Percentiles rank a stretch among this genome's conserved stretches.
Evolutionary conservation across 2,329 filamentous ascomycete genomes (phyloP).

Genomic region (Penicillium griseofulvum): DNA sequence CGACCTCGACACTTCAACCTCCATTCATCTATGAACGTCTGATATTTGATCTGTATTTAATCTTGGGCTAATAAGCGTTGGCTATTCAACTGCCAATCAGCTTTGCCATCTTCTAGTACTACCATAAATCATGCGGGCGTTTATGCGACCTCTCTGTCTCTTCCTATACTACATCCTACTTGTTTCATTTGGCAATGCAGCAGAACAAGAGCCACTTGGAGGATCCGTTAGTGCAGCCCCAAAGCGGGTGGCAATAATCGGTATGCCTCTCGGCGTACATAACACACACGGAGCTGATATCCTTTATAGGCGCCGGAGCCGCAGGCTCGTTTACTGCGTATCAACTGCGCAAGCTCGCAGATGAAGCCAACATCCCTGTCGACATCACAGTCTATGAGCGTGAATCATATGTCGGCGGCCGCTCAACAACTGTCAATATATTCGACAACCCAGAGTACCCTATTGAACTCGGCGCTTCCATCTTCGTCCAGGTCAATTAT

Average conservation of each 20-base stretch:
- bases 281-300: not conserved
- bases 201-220: conserved; percentile 26
- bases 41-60: not conserved
- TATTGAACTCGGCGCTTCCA: conserved; percentile 85
- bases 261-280: conserved; percentile 19
- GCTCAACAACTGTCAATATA: conserved; percentile 78
- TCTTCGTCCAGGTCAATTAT: conserved; percentile 81
- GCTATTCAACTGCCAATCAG: not conserved
- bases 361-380: conserved; percentile 57
- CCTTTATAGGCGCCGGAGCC: conserved; percentile 72
- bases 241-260: conserved; percentile 38
- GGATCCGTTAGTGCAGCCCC: conserved; percentile 14
- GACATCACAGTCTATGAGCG: conserved; percentile 90
- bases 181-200: conserved; percentile 18
- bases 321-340: conserved; percentile 86
- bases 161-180: conserved; percentile 14
- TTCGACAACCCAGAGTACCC: conserved; percentile 66
- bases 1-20: not conserved
- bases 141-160: not conserved
- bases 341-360: conserved; percentile 70
- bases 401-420: conserved; percentile 73
- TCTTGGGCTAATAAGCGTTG: not conserved
- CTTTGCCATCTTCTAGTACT: not conserved
- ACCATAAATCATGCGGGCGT: not conserved
- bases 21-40: not conserved